phyloP scores from a whole-genome alignment of 2,329 filamentous ascomycete genomes.

The Aotearoamyces nothofagi region DNA sequence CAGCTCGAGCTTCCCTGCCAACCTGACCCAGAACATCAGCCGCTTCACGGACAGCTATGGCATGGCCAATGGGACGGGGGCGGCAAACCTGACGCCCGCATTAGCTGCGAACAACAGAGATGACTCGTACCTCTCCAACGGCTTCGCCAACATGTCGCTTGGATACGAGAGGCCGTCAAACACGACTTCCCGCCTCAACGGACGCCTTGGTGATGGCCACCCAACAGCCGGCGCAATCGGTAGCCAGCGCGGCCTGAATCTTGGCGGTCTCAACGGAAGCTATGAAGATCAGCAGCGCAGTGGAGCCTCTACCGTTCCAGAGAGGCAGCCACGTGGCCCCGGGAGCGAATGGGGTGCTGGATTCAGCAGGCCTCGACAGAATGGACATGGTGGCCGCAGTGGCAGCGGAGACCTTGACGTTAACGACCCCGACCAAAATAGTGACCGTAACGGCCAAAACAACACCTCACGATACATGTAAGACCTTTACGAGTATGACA shows the following conservation, averaged over 20 bases:
- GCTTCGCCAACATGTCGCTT: slow-evolving; percentile 43
- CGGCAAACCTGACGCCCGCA: slow-evolving; percentile 57
- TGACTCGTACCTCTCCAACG: slow-evolving; percentile 24
- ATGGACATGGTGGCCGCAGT: slow-evolving; percentile 45
- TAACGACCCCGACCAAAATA: slow-evolving; percentile 10
- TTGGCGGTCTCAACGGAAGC: slow-evolving; percentile 6
- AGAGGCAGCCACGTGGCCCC: slow-evolving; percentile 48
- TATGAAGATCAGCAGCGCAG: slow-evolving; percentile 15
- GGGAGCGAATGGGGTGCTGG: slow-evolving; percentile 39
- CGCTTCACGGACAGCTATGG: slow-evolving; percentile 42
- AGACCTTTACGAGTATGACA: slow-evolving; percentile 13
- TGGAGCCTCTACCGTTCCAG: slow-evolving; percentile 26
- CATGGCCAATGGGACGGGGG: slow-evolving; percentile 34
- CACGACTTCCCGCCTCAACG: slow-evolving; percentile 20
- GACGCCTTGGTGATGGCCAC: slow-evolving; percentile 28
- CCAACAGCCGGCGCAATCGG: slow-evolving; percentile 41
- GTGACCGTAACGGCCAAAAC: slow-evolving; percentile 14
- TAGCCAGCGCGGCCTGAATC: slow-evolving; percentile 40
- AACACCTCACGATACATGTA: slow-evolving; percentile 12
- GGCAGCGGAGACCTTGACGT: slow-evolving; percentile 36
- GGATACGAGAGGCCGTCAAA: slow-evolving; percentile 4
- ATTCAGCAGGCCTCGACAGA: slow-evolving; percentile 38
- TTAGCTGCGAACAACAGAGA: slow-evolving; percentile 49
- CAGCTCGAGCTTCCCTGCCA: slow-evolving; percentile 70
- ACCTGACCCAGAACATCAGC: slow-evolving; percentile 45